Percentiles rank a stretch among this genome's conserved stretches.
Conservation (phyloP, 148 eudicot genomes). For the Rheum nobile region DNA sequence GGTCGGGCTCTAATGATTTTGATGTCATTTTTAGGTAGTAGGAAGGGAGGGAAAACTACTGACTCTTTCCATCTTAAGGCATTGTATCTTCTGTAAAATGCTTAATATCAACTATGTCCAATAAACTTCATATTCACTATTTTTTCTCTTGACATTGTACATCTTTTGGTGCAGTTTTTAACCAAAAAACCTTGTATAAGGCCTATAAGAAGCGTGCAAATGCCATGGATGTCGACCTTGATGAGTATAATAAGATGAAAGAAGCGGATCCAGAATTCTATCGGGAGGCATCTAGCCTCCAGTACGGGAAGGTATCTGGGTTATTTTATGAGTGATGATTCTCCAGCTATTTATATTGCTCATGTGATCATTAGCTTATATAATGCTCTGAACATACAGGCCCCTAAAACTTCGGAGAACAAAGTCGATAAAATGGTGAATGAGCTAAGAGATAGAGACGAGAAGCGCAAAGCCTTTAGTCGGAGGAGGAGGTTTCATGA, state of each 20-base stretch:
- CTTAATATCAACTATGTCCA: background rate
- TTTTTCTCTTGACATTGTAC: background rate
- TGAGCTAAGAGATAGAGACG: slow-evolving; percentile 88
- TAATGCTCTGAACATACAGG: slow-evolving; percentile 26
- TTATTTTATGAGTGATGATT: background rate
- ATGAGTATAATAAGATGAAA: slow-evolving; percentile 75
- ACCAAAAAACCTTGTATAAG: slow-evolving; percentile 69
- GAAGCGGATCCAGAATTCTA: slow-evolving; percentile 95
- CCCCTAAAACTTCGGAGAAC: slow-evolving; percentile 62
- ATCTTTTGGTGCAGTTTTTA: slow-evolving; percentile 53
- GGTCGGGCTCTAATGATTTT: background rate
- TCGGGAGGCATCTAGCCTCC: slow-evolving; percentile 92
- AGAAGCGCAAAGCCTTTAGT: slow-evolving; percentile 67
- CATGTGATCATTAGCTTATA: background rate
- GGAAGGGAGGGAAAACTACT: background rate
- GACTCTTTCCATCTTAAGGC: background rate
- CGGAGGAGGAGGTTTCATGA: slow-evolving; percentile 82
- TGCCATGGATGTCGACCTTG: slow-evolving; percentile 56
- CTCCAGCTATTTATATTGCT: background rate
- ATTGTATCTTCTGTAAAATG: background rate
- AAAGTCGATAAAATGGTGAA: slow-evolving; percentile 76
- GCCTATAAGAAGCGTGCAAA: slow-evolving; percentile 94
- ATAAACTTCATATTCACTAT: background rate
- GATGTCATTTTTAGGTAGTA: background rate
- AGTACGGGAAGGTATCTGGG: slow-evolving; percentile 71